A percentile compares a stretch with the other conserved stretches of the same genome.
These are phyloP conservation scores for Lachnellula suecica DNA, from an alignment of 2,329 filamentous ascomycete genomes.

Conservation along the genomic window DNA sequence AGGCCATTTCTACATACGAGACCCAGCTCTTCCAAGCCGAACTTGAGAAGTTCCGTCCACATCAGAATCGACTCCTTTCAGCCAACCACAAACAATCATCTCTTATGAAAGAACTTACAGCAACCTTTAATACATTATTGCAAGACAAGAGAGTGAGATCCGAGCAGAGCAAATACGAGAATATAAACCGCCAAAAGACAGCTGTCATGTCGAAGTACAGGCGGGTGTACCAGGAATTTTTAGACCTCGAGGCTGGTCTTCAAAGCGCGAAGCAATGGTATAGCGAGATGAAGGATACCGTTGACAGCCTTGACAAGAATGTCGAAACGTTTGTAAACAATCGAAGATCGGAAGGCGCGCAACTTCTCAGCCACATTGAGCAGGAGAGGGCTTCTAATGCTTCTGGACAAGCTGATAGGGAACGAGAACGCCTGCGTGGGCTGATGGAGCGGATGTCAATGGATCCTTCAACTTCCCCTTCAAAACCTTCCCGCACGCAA, in stretches of 20 bases:
- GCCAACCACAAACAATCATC: conserved; percentile 94
- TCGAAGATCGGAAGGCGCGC: conserved; percentile 83
- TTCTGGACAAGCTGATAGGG: conserved; percentile 60
- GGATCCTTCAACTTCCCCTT: conserved; percentile 54
- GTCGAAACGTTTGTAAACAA: conserved; percentile 98
- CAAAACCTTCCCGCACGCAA: conserved; percentile 36
- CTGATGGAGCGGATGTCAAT: conserved; percentile 97
- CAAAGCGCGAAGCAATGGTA: conserved; percentile 92
- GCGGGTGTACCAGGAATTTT: conserved; percentile 87
- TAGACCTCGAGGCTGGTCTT: conserved; percentile 83
- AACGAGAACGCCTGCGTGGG: conserved; percentile 80
- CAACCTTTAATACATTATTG: conserved; percentile 80
- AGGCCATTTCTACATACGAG: conserved; percentile 90
- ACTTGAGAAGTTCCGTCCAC: conserved; percentile 93
- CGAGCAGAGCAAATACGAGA: conserved; percentile 94
- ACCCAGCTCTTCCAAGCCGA: conserved; percentile 91
- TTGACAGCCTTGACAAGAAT: conserved; percentile 89
- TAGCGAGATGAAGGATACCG: conserved; percentile 90
- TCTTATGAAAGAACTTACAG: conserved; percentile 91
- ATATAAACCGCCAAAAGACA: conserved; percentile 78
- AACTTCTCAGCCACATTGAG: conserved; percentile 78
- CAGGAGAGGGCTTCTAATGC: conserved; percentile 31
- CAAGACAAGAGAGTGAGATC: conserved; percentile 92
- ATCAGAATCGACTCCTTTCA: conserved; percentile 87
- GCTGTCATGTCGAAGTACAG: conserved; percentile 85